Evolutionary conservation across 352 stramenopile species (phyloP).

Genomic region (Phytophthora pistaciae): DNA sequence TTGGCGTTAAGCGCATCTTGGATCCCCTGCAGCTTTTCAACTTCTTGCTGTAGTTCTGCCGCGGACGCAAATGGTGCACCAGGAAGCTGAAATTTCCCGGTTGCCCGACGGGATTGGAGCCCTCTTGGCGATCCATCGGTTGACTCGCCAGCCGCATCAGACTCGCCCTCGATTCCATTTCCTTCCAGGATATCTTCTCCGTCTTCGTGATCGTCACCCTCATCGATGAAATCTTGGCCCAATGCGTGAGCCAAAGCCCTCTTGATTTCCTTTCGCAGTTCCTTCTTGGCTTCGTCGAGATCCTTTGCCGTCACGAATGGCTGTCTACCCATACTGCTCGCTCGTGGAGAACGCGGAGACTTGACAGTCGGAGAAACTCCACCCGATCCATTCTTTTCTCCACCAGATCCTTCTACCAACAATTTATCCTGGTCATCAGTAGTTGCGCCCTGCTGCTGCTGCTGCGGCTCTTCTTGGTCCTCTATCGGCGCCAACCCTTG

Average conservation of each 20-base stretch:
- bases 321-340: constrained; percentile 16
- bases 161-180: not conserved
- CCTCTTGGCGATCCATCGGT: constrained; percentile 9
- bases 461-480: constrained; percentile 23
- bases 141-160: not conserved
- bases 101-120: not conserved
- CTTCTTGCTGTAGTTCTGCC: constrained; percentile 50
- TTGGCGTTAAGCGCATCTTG: constrained; percentile 47
- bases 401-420: not conserved
- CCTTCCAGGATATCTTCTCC: constrained; percentile 1
- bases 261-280: constrained; percentile 57
- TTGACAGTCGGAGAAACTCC: constrained; percentile 2
- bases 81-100: constrained; percentile 25
- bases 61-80: constrained; percentile 52
- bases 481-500: constrained; percentile 24
- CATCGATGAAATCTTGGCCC: constrained; percentile 40
- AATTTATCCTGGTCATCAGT: constrained; percentile 7
- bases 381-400: not conserved
- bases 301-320: constrained; percentile 59
- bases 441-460: constrained; percentile 2
- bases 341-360: constrained; percentile 20
- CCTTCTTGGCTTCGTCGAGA: constrained; percentile 50
- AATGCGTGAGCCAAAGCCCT: constrained; percentile 55
- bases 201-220: constrained; percentile 22
- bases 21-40: constrained; percentile 49